phyloP scores from a whole-genome alignment of 1,284 basidiomycete genomes.

The Cryptococcus sp. region DNA sequence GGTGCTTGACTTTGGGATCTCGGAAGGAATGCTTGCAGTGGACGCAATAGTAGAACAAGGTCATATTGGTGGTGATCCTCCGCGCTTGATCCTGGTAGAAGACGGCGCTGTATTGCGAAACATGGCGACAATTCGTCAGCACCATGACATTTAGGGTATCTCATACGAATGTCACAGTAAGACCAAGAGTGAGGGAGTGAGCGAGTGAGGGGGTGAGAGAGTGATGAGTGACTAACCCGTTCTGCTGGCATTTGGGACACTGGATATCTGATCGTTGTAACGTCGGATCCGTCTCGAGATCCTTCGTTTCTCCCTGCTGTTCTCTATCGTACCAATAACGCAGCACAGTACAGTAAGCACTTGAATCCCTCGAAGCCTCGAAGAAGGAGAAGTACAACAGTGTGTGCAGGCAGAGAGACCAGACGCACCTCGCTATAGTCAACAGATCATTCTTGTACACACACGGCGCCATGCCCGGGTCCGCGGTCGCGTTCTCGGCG shows the following conservation, averaged over 20 bases:
- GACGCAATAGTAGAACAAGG: constrained; percentile 88
- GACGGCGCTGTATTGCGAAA: constrained; percentile 65
- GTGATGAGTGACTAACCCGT: constrained; percentile 39
- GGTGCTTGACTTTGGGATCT: constrained; percentile 60
- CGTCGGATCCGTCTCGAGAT: constrained; percentile 88
- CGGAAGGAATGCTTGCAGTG: constrained; percentile 76
- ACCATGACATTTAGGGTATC: not conserved
- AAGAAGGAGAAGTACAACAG: too few species aligned
- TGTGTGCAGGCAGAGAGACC: not conserved
- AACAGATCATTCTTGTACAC: constrained; percentile 94
- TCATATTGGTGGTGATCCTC: constrained; percentile 76
- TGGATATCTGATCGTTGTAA: constrained; percentile 58
- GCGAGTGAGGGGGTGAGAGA: not conserved
- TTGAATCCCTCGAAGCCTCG: not conserved
- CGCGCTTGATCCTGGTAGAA: constrained; percentile 94
- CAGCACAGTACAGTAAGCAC: too few species aligned
- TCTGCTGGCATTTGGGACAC: constrained; percentile 53
- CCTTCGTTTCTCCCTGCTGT: constrained; percentile 86
- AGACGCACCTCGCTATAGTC: constrained; percentile 83
- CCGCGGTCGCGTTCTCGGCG: constrained; percentile 67
- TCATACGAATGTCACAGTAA: too few species aligned
- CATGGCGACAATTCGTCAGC: not conserved
- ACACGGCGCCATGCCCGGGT: constrained; percentile 68
- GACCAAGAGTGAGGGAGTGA: not conserved
- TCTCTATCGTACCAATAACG: constrained; percentile 68